A percentile compares a stretch with the other conserved stretches of the same genome.
Evolutionary conservation across 208 protist genomes (phyloP).

Genomic region (Crithidia acanthocephali): DNA sequence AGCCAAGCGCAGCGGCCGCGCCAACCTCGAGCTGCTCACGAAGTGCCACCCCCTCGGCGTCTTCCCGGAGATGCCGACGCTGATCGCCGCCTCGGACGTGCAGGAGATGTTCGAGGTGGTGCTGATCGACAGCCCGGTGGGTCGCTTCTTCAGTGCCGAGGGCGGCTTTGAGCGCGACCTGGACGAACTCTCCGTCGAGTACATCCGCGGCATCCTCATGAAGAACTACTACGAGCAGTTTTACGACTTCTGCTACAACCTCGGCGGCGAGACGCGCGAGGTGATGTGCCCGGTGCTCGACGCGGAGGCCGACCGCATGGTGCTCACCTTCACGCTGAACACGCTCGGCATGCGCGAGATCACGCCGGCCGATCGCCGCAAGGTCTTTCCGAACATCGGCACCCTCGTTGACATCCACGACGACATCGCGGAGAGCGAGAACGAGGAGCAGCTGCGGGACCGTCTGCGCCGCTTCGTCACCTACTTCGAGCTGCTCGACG

Average conservation of each 20-base stretch:
- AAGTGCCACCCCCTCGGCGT: slow-evolving; percentile 98
- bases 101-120: slow-evolving; percentile 98
- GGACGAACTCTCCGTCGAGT: slow-evolving; percentile 97
- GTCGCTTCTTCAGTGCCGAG: slow-evolving; percentile 82
- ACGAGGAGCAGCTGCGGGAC: slow-evolving; percentile 79
- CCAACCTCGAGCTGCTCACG: slow-evolving; percentile 91
- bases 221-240: slow-evolving; percentile 99
- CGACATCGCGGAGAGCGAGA: slow-evolving; percentile 84
- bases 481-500: slow-evolving; percentile 86
- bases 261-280: slow-evolving; percentile 91
- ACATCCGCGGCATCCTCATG: slow-evolving; percentile 98
- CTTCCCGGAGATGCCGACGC: slow-evolving; percentile 95
- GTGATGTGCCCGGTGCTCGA: slow-evolving; percentile 91
- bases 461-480: slow-evolving; percentile 76
- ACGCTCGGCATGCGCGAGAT: slow-evolving; percentile 95
- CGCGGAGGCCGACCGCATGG: slow-evolving; percentile 98
- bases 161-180: slow-evolving; percentile 86
- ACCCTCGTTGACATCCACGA: slow-evolving; percentile 89
- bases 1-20: slow-evolving; percentile 83
- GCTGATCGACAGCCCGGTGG: slow-evolving; percentile 97
- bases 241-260: slow-evolving; percentile 93
- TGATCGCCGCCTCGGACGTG: slow-evolving; percentile 91
- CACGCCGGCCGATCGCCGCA: slow-evolving; percentile 69
- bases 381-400: slow-evolving; percentile 92
- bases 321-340: slow-evolving; percentile 98